These are phyloP conservation scores for Cercophora scortea DNA, from an alignment of 495 filamentous ascomycete genomes.

Conservation along the genomic window DNA sequence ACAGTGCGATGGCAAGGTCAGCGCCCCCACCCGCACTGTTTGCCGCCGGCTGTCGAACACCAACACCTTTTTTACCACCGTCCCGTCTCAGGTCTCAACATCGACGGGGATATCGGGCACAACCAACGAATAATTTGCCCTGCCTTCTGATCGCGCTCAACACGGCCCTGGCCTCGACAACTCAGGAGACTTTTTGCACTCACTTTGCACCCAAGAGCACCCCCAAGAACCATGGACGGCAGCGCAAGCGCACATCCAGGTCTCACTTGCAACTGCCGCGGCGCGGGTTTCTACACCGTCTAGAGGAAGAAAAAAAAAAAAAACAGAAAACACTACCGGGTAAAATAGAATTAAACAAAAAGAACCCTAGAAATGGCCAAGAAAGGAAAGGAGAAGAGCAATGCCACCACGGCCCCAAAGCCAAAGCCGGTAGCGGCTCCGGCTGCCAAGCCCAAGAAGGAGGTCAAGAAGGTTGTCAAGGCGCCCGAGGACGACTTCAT, in stretches of 20 bases:
- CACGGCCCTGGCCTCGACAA: not conserved
- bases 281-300: not conserved
- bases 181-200: not conserved
- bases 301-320: not conserved
- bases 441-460: conserved; percentile 17
- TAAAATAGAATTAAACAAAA: not conserved
- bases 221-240: conserved; percentile 1
- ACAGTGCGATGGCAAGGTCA: not conserved
- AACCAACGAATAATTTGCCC: no score
- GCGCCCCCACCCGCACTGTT: not conserved
- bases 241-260: conserved; percentile 1
- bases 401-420: conserved; percentile 18
- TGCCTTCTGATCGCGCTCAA: not conserved
- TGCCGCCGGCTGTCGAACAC: not conserved
- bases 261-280: not conserved
- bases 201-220: not conserved
- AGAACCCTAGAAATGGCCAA: conserved; percentile 30
- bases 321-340: not conserved
- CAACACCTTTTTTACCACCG: not conserved
- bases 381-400: conserved; percentile 38
- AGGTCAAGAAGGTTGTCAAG: conserved; percentile 28
- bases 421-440: conserved; percentile 16
- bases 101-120: not conserved
- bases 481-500: conserved; percentile 54
- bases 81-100: not conserved